Base-by-base conservation (phyloP, 2,329 filamentous ascomycete genomes). In the Scytalidium sp. region DNA sequence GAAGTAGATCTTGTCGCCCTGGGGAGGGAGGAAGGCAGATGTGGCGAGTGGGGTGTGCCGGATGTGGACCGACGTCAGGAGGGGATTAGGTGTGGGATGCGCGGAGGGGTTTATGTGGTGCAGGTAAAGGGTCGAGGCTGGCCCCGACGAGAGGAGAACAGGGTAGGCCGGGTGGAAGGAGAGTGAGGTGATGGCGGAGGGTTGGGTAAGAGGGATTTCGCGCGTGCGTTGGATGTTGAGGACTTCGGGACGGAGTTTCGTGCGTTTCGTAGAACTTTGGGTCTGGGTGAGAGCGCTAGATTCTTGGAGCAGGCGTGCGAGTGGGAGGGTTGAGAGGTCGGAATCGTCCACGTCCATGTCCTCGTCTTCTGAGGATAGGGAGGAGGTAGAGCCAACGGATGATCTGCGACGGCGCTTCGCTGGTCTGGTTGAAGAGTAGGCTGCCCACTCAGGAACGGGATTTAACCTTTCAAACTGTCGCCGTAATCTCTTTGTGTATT, bases 151-250 rank as follows among this genome's bases (percentile, higher is more conserved):
- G 51, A 97, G 82, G 22, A 99, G 82, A 15, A 99, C 84, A 3
- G 94, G 90, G 64, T 91, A 87, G 58, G 84, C 78, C 23, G 93
- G 91, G 70, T 99, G 94, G 78, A 97, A 97, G 9, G 85, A 85
- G 29, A 99, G 81, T 40, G 87, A 90, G 39, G 85, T 87, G 58
- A 97, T 85, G 10, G 90, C 81, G 17, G 88, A 88, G 68, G 83
- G 85, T 68, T 95, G 90, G 25, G 79, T 75, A 67, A 88, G 85
- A 20, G 88, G 81, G 56, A 97, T 87, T 66, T 97, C 91, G 67
- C 92, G 88, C 55, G 90, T 83, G 60, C 90, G 84, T 67, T 96
- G 90, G 54, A 99, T 96, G 66, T 95, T 88, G 58, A 99, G 78
- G 42, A 90, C 85, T 69, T 96, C 93, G 40, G 93, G 88, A 47